phyloP scores from a whole-genome alignment of 257 asterid species.

The Linaria vulgaris region DNA sequence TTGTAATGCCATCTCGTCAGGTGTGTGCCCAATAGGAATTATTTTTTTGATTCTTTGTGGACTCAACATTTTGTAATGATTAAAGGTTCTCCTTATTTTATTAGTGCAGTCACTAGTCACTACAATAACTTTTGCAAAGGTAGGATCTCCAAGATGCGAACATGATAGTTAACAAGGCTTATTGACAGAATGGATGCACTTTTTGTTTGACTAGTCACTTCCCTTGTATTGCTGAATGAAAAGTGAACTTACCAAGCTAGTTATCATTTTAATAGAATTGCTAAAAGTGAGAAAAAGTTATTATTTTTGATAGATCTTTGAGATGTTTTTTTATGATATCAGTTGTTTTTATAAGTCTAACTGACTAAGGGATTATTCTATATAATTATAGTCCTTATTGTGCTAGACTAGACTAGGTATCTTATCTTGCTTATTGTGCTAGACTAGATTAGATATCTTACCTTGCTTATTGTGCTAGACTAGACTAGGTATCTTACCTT shows the following conservation, averaged over 20 bases:
- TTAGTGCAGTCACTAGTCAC: conserved; percentile 34
- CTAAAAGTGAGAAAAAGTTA: conserved; percentile 10
- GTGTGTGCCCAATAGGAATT: conserved; percentile 6
- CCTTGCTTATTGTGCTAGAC: no score
- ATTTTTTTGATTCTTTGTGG: neutral
- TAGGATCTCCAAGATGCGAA: conserved; percentile 41
- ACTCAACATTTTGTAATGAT: conserved; percentile 13
- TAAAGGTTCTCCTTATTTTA: conserved; percentile 21
- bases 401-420: no score
- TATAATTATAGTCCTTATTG: no score
- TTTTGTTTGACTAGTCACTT: conserved; percentile 6
- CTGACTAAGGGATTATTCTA: no score
- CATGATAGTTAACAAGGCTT: conserved; percentile 2
- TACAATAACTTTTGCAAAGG: conserved; percentile 35
- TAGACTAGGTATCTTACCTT: no score
- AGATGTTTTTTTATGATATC: conserved; percentile 22
- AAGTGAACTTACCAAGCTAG: conserved; percentile 19
- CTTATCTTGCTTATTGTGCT: no score
- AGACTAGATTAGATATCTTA: no score
- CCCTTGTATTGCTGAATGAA: neutral
- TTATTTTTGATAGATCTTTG: conserved; percentile 19
- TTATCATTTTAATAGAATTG: conserved; percentile 27
- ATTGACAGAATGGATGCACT: conserved; percentile 1
- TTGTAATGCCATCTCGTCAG: neutral
- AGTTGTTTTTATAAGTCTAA: no score